Evolutionary conservation across 140 eudicot genomes (phyloP).

Genomic region (Flaveria floridana): DNA sequence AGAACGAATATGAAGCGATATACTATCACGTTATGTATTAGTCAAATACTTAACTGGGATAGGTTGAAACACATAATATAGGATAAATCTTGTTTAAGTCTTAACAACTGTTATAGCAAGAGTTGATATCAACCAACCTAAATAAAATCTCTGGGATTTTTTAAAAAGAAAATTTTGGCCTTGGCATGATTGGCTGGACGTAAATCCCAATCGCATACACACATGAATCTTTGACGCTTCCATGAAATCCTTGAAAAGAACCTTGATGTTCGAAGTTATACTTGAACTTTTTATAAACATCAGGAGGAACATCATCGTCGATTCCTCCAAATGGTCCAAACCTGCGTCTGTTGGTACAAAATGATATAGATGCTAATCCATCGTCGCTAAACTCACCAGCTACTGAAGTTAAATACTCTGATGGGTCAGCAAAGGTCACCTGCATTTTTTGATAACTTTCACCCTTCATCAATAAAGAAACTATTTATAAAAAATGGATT

Average conservation of each 20-base stretch:
- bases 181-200: not conserved
- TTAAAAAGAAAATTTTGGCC: too few species aligned
- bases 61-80: too few species aligned
- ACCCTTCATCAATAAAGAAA: not conserved
- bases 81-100: too few species aligned
- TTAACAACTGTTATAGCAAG: too few species aligned
- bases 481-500: too few species aligned
- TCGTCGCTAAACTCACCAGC: constrained; percentile 2
- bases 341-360: constrained; percentile 28
- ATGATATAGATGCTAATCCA: constrained; percentile 17
- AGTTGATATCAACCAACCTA: not conserved
- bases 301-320: not conserved
- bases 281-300: not conserved
- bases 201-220: constrained; percentile 18
- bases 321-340: constrained; percentile 40
- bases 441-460: not conserved
- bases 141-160: not conserved
- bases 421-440: constrained; percentile 32
- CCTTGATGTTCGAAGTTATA: constrained; percentile 12
- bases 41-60: too few species aligned
- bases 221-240: not conserved
- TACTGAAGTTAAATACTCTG: constrained; percentile 29
- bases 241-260: constrained; percentile 28
- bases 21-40: too few species aligned
- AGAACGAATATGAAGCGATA: too few species aligned